These are phyloP conservation scores for Lentithecium fluviatile DNA, from an alignment of 495 filamentous ascomycete genomes.

Conservation along the genomic window DNA sequence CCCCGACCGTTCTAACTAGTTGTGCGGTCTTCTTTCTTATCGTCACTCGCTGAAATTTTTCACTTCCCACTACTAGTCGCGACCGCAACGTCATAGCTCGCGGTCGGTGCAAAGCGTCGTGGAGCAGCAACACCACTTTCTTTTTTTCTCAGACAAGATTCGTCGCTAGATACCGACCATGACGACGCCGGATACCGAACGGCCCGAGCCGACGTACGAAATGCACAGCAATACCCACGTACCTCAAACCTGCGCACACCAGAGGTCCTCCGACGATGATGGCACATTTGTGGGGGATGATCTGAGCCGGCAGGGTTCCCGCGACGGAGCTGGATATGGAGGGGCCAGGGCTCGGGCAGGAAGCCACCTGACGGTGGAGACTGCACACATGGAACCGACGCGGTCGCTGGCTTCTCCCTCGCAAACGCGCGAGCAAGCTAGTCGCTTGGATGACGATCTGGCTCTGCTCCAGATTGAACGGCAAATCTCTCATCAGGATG, in stretches of 20 bases:
- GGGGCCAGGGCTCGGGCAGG: not conserved
- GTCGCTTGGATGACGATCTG: constrained; percentile 79
- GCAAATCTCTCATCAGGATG: constrained; percentile 57
- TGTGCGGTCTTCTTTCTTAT: not conserved
- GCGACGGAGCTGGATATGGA: not conserved
- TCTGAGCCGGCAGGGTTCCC: constrained; percentile 9
- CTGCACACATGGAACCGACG: constrained; percentile 42
- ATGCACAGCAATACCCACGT: constrained; percentile 25
- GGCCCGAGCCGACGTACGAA: constrained; percentile 42
- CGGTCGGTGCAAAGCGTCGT: not conserved
- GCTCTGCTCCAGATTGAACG: constrained; percentile 80
- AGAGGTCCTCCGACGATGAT: constrained; percentile 33
- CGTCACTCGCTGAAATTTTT: not conserved
- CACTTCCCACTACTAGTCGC: not conserved
- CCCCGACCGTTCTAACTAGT: too few species aligned
- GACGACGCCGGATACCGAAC: constrained; percentile 55
- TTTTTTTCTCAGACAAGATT: not conserved
- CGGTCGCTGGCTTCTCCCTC: constrained; percentile 48
- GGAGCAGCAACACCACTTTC: not conserved
- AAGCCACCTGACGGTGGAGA: constrained; percentile 28
- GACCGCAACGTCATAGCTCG: not conserved
- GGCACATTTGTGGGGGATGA: constrained; percentile 29
- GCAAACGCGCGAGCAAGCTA: constrained; percentile 62
- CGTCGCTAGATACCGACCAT: constrained; percentile 39
- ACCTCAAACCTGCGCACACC: constrained; percentile 14